Percentiles rank a stretch among this genome's conserved stretches.
phyloP scores from a whole-genome alignment of 345 rosid genomes.

The Capsella bursapastoris region DNA sequence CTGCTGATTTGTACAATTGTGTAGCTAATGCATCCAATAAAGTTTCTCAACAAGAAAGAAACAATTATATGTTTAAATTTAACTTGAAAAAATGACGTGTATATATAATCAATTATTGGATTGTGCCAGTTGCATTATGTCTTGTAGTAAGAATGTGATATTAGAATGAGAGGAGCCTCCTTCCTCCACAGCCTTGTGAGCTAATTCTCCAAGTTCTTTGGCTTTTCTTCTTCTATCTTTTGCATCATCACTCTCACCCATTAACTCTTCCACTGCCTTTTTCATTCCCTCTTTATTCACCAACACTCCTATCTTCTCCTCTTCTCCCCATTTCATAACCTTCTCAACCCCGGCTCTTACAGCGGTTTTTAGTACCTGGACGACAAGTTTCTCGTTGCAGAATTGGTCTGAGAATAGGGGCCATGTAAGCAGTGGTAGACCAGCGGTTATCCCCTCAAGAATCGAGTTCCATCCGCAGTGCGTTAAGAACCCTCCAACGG shows the following conservation, averaged over 20 bases:
- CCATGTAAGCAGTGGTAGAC: slow-evolving; percentile 40
- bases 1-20: too few species aligned
- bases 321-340: slow-evolving; percentile 37
- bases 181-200: slow-evolving; percentile 44
- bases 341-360: slow-evolving; percentile 44
- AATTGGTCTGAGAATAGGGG: slow-evolving; percentile 41
- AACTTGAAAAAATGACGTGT: background rate
- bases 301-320: slow-evolving; percentile 38
- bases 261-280: slow-evolving; percentile 32
- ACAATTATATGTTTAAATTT: background rate
- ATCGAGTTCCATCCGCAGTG: slow-evolving; percentile 46
- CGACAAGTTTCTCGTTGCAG: slow-evolving; percentile 44
- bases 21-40: too few species aligned
- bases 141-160: slow-evolving; percentile 28
- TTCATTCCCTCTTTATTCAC: slow-evolving; percentile 37
- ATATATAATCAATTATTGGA: background rate
- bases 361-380: slow-evolving; percentile 47
- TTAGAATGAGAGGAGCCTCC: slow-evolving; percentile 47
- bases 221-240: slow-evolving; percentile 44
- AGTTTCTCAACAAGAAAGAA: too few species aligned
- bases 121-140: slow-evolving; percentile 24
- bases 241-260: slow-evolving; percentile 44
- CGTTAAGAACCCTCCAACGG: slow-evolving; percentile 40
- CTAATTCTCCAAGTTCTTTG: slow-evolving; percentile 42
- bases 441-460: slow-evolving; percentile 33